Conservation (phyloP, 768 basidiomycete species). For the Termitomyces sp. region DNA sequence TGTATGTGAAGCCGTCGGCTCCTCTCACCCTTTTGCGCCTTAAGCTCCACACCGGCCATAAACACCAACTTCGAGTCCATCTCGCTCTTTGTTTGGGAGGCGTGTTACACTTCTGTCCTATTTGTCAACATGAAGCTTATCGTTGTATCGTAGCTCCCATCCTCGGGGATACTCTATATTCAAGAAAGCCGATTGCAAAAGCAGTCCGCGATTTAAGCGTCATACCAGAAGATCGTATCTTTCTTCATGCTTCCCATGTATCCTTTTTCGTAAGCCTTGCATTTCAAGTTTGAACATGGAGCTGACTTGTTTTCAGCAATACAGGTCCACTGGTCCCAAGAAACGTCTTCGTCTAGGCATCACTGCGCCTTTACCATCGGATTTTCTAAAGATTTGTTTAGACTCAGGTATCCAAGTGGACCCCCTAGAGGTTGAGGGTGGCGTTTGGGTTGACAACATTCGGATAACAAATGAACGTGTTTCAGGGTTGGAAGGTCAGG, state of each 20-base stretch:
- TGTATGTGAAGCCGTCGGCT: conserved; percentile 20
- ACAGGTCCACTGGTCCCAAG: conserved; percentile 33
- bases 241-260: conserved; percentile 55
- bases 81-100: conserved; percentile 46
- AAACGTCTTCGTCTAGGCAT: conserved; percentile 49
- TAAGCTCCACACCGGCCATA: conserved; percentile 54
- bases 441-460: conserved; percentile 40
- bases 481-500: conserved; percentile 30
- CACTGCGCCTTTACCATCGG: conserved; percentile 51
- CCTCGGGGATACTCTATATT: conserved; percentile 54
- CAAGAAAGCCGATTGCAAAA: conserved; percentile 26
- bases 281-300: background rate
- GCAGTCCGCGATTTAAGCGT: conserved; percentile 19
- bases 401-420: conserved; percentile 39
- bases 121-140: background rate
- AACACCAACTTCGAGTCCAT: conserved; percentile 71
- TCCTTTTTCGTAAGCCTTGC: conserved; percentile 44
- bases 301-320: conserved; percentile 34
- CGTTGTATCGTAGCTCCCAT: conserved; percentile 46
- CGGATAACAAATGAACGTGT: conserved; percentile 26
- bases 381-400: conserved; percentile 48
- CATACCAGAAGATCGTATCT: conserved; percentile 45
- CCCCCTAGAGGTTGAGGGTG: conserved; percentile 32
- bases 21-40: conserved; percentile 56
- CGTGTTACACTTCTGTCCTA: conserved; percentile 17